A percentile compares a stretch with the other conserved stretches of the same genome.
These are phyloP conservation scores for Cladosporium velox DNA, from an alignment of 2,329 filamentous ascomycete species.

Conservation along the genomic window DNA sequence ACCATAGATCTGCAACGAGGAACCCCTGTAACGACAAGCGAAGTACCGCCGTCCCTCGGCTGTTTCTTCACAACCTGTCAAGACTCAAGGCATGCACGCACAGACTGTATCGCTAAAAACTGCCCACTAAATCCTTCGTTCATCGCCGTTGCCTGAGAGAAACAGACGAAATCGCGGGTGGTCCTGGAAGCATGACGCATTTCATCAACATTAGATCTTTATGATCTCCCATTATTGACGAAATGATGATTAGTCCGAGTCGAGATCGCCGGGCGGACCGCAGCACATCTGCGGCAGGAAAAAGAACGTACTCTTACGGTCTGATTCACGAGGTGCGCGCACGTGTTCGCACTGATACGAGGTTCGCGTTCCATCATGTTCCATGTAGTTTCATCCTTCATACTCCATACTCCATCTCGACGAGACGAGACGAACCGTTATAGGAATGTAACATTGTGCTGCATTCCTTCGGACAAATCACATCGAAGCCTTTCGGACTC, in stretches of 20 bases:
- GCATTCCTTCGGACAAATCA: background rate
- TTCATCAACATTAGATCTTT: no score
- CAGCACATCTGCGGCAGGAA: background rate
- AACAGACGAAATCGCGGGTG: background rate
- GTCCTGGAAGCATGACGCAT: no score
- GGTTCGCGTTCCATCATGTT: background rate
- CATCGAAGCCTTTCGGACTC: background rate
- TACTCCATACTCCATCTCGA: no score
- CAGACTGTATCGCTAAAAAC: background rate
- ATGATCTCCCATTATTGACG: background rate
- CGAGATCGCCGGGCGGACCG: background rate
- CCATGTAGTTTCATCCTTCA: background rate
- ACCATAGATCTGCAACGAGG: slow-evolving; percentile 4
- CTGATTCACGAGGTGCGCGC: background rate
- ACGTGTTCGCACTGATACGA: background rate
- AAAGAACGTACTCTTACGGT: background rate
- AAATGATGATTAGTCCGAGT: background rate
- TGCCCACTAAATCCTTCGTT: slow-evolving; percentile 2
- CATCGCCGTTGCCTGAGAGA: background rate
- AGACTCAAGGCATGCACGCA: background rate
- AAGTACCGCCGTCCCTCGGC: slow-evolving; percentile 7
- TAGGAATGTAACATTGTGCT: background rate
- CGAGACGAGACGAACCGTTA: background rate
- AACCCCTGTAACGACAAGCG: slow-evolving; percentile 1
- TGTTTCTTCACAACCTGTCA: slow-evolving; percentile 1